A percentile compares a stretch with the other conserved stretches of the same genome.
phyloP scores from a whole-genome alignment of 495 filamentous ascomycete species.

The Penicillium psychrofluorescens region DNA sequence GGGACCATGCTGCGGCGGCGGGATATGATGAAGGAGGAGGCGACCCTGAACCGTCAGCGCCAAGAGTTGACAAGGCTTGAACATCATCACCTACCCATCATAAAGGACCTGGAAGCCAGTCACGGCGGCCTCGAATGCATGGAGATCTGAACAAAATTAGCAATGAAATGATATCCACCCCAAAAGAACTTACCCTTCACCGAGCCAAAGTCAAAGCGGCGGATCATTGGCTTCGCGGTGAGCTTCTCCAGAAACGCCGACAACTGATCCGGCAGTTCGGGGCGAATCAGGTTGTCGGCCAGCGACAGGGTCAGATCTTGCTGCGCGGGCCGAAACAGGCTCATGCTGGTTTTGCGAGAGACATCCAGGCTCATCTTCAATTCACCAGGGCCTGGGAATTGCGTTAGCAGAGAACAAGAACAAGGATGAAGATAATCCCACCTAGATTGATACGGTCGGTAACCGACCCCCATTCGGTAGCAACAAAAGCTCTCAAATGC shows the following conservation, averaged over 20 bases:
- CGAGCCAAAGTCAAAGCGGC: slow-evolving; percentile 34
- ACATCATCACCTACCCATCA: slow-evolving; percentile 45
- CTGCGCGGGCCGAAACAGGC: slow-evolving; percentile 57
- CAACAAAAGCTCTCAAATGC: slow-evolving; percentile 58
- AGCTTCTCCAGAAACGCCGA: slow-evolving; percentile 42
- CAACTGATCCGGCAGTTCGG: slow-evolving; percentile 49
- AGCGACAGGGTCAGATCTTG: slow-evolving; percentile 62
- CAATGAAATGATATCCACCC: background rate
- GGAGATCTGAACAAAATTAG: slow-evolving; percentile 51
- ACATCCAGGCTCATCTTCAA: slow-evolving; percentile 56
- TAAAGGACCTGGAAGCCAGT: slow-evolving; percentile 72
- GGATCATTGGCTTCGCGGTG: slow-evolving; percentile 32
- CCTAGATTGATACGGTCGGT: slow-evolving; percentile 71
- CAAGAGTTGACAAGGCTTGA: slow-evolving; percentile 3
- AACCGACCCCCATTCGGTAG: slow-evolving; percentile 59
- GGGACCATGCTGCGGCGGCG: slow-evolving; percentile 84
- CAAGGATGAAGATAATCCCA: slow-evolving; percentile 8
- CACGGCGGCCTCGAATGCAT: slow-evolving; percentile 66
- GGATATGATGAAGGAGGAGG: slow-evolving; percentile 68
- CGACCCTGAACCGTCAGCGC: slow-evolving; percentile 35
- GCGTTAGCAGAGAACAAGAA: slow-evolving; percentile 2
- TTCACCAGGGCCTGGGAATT: slow-evolving; percentile 52
- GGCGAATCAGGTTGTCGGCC: slow-evolving; percentile 52
- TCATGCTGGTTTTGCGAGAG: slow-evolving; percentile 50
- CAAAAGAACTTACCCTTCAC: slow-evolving; percentile 25